Conservation (phyloP, 106 monocot species). For the Phalaenopsis equestris region DNA sequence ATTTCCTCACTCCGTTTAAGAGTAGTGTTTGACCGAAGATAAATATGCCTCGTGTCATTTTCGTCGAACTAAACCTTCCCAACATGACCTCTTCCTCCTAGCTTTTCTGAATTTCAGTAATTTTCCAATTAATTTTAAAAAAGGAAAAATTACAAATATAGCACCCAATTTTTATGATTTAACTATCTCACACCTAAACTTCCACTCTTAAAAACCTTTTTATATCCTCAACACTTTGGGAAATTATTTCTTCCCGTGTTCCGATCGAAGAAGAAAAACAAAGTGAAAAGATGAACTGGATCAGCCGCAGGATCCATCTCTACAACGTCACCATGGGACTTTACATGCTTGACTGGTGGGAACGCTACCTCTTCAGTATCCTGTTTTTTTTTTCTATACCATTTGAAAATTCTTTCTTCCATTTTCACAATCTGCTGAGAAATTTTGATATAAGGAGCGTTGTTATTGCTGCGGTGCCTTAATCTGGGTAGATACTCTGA, state of each 20-base stretch:
- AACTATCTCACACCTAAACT: too few species aligned
- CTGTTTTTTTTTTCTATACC: conserved; percentile 6
- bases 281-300: conserved; percentile 32
- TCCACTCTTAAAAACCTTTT: too few species aligned
- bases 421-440: not conserved
- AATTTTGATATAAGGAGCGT: not conserved
- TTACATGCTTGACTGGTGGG: conserved; percentile 76
- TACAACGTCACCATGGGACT: conserved; percentile 74
- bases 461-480: conserved; percentile 4
- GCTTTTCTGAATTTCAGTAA: not conserved
- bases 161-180: too few species aligned
- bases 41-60: too few species aligned
- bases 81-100: too few species aligned
- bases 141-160: too few species aligned
- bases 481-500: conserved; percentile 31
- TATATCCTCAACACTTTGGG: too few species aligned
- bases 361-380: conserved; percentile 62
- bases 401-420: not conserved
- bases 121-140: too few species aligned
- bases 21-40: too few species aligned
- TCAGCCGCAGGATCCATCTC: conserved; percentile 54
- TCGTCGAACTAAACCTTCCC: too few species aligned
- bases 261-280: not conserved
- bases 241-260: not conserved
- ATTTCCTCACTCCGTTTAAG: too few species aligned